Percentiles rank a stretch among this genome's conserved stretches.
phyloP scores from a whole-genome alignment of 306 rosid genomes.

The Ceratonia siliqua region DNA sequence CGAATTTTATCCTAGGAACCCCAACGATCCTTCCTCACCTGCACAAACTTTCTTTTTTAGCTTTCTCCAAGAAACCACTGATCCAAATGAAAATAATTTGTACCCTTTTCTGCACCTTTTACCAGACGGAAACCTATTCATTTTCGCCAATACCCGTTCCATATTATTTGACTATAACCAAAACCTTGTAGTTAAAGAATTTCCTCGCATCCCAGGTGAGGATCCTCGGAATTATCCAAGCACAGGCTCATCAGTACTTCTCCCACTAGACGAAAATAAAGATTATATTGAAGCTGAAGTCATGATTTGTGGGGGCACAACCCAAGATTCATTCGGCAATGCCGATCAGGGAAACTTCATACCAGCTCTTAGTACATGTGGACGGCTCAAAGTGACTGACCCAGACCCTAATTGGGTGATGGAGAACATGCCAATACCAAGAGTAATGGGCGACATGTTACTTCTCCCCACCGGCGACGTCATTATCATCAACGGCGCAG shows the following conservation, averaged over 20 bases:
- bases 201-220: slow-evolving; percentile 60
- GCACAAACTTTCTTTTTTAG: slow-evolving; percentile 2
- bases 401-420: slow-evolving; percentile 59
- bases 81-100: slow-evolving; percentile 62
- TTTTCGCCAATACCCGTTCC: slow-evolving; percentile 71
- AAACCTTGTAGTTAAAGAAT: slow-evolving; percentile 53
- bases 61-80: slow-evolving; percentile 58
- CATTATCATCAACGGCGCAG: slow-evolving; percentile 61
- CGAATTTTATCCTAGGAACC: slow-evolving; percentile 59
- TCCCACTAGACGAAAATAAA: slow-evolving; percentile 64
- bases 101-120: slow-evolving; percentile 82
- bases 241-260: slow-evolving; percentile 74
- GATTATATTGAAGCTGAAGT: slow-evolving; percentile 42
- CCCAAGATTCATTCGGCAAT: slow-evolving; percentile 34
- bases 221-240: slow-evolving; percentile 85
- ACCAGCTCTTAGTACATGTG: slow-evolving; percentile 51
- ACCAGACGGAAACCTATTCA: slow-evolving; percentile 80
- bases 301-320: slow-evolving; percentile 77
- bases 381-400: slow-evolving; percentile 49
- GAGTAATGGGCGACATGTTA: slow-evolving; percentile 81
- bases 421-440: slow-evolving; percentile 69
- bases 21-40: neutral
- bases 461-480: slow-evolving; percentile 67
- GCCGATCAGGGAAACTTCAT: slow-evolving; percentile 38
- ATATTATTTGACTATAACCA: slow-evolving; percentile 53